A percentile compares a stretch with the other conserved stretches of the same genome.
phyloP scores from a whole-genome alignment of 345 rosid species.

The Bretschneidera sinensis region DNA sequence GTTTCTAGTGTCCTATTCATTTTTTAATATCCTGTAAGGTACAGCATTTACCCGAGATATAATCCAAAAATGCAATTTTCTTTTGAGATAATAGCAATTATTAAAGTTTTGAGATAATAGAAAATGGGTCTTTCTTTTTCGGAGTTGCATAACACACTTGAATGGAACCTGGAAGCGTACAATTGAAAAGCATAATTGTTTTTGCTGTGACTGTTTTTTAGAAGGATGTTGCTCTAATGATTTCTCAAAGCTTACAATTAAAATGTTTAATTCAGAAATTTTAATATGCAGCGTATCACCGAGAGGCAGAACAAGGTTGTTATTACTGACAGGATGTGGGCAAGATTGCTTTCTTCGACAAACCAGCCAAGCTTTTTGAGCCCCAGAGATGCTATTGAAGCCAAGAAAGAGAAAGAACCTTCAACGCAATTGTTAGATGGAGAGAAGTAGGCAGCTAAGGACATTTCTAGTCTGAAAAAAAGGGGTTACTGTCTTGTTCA shows the following conservation, averaged over 20 bases:
- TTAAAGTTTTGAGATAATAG: no score
- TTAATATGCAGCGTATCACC: conserved; percentile 45
- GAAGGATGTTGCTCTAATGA: not conserved
- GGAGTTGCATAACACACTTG: no score
- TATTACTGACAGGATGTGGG: conserved; percentile 92
- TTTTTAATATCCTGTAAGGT: no score
- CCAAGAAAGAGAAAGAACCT: conserved; percentile 15
- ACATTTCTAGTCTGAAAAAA: not conserved
- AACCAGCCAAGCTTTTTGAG: conserved; percentile 74
- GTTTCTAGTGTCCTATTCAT: no score
- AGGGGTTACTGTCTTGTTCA: no score
- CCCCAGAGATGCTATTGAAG: conserved; percentile 16
- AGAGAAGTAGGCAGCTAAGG: not conserved
- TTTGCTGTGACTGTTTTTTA: not conserved
- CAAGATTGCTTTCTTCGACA: conserved; percentile 66
- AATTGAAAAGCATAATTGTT: no score
- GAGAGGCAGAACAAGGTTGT: conserved; percentile 68
- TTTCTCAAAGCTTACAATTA: no score
- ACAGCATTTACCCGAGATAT: no score
- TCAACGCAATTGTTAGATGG: conserved; percentile 18
- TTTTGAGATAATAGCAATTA: no score
- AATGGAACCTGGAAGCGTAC: no score
- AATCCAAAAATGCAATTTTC: no score
- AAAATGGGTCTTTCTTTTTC: no score
- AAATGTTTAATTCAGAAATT: not conserved